phyloP scores from a whole-genome alignment of 129 eudicot genomes.

The Ambrosia artemisiifolia region DNA sequence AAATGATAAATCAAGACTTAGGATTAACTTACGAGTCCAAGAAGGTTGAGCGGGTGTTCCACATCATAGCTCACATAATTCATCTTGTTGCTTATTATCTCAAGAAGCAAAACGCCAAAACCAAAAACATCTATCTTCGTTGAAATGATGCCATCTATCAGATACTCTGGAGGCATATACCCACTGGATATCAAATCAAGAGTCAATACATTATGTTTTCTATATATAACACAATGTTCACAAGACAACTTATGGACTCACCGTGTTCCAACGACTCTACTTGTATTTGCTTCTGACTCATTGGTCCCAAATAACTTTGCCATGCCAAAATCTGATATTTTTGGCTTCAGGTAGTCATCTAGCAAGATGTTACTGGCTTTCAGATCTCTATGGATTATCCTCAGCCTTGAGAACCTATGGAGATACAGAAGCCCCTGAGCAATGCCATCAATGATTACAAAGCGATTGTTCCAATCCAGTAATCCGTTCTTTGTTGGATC shows the following conservation, averaged over 20 bases:
- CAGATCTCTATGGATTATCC: conserved; percentile 33
- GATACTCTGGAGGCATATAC: conserved; percentile 36
- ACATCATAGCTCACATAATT: conserved; percentile 23
- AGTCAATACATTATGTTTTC: not conserved
- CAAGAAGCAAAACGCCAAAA: conserved; percentile 36
- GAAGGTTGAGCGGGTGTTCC: conserved; percentile 31
- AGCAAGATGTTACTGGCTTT: conserved; percentile 37
- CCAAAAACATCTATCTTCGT: conserved; percentile 23
- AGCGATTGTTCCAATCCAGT: conserved; percentile 26
- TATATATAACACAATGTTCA: not conserved
- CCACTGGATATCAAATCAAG: conserved; percentile 20
- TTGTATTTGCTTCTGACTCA: conserved; percentile 31
- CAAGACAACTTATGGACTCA: conserved; percentile 2
- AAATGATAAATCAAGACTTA: not conserved
- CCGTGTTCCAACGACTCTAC: conserved; percentile 37
- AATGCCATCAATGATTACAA: conserved; percentile 31
- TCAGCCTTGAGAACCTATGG: conserved; percentile 29
- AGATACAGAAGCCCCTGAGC: conserved; percentile 38
- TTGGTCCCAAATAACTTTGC: conserved; percentile 28
- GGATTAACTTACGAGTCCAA: conserved; percentile 27
- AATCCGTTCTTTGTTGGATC: conserved; percentile 22
- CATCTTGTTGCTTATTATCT: conserved; percentile 29
- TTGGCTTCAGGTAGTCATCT: conserved; percentile 29
- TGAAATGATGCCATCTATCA: conserved; percentile 21
- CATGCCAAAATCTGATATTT: conserved; percentile 33